A percentile compares a stretch with the other conserved stretches of the same genome.
phyloP scores from a whole-genome alignment of 352 stramenopile genomes.

The Pythium oligandrum region DNA sequence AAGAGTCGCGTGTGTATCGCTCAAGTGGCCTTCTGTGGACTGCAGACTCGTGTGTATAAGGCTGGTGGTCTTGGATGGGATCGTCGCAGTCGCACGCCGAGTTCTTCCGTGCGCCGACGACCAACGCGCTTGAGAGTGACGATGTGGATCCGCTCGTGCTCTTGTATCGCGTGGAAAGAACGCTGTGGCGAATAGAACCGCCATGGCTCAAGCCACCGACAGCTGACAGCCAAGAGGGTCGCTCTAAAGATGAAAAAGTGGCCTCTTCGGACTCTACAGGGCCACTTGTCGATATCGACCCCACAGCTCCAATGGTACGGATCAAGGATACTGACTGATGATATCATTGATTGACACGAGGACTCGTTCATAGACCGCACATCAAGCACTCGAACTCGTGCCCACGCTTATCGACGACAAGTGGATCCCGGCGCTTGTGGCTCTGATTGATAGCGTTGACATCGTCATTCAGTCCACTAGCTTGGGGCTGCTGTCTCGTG shows the following conservation, averaged over 20 bases:
- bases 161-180: slow-evolving; percentile 34
- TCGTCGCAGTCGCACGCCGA: slow-evolving; percentile 40
- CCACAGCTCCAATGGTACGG: slow-evolving; percentile 20
- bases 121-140: slow-evolving; percentile 17
- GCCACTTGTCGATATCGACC: slow-evolving; percentile 4
- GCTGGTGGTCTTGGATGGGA: slow-evolving; percentile 22
- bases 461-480: slow-evolving; percentile 36
- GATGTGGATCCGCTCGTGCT: slow-evolving; percentile 40
- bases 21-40: too few species aligned
- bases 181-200: slow-evolving; percentile 31
- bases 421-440: slow-evolving; percentile 61
- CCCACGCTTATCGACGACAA: slow-evolving; percentile 54
- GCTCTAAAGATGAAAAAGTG: too few species aligned
- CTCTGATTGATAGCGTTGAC: slow-evolving; percentile 48
- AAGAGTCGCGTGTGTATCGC: too few species aligned
- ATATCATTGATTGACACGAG: not conserved
- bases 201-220: slow-evolving; percentile 25
- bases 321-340: not conserved
- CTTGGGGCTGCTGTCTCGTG: slow-evolving; percentile 45
- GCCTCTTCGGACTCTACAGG: too few species aligned
- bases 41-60: too few species aligned
- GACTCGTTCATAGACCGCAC: slow-evolving; percentile 22
- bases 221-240: not conserved
- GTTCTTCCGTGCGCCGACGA: slow-evolving; percentile 27
- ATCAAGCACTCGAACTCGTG: slow-evolving; percentile 42